Conservation (phyloP, 495 filamentous ascomycete species). For the Cercophora scortea region DNA sequence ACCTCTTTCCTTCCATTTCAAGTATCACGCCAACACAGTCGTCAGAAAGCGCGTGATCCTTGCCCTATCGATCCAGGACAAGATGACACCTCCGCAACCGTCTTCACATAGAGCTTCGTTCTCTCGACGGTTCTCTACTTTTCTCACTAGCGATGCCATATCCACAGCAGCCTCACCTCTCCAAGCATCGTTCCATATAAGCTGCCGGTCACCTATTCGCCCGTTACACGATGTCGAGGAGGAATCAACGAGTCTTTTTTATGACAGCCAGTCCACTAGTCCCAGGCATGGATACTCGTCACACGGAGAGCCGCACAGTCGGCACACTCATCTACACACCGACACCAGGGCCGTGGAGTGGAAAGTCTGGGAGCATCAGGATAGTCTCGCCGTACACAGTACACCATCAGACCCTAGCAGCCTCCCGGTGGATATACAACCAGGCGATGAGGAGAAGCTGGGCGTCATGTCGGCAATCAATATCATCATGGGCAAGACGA, state of each 20-base stretch:
- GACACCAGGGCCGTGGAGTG: too few relatives aligned
- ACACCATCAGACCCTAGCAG: background rate
- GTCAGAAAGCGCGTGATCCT: too few relatives aligned
- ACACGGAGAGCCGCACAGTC: too few relatives aligned
- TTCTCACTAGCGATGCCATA: conserved; percentile 13
- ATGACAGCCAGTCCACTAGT: background rate
- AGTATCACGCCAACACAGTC: too few relatives aligned
- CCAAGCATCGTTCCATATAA: conserved; percentile 14
- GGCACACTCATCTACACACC: too few relatives aligned
- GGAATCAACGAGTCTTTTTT: background rate
- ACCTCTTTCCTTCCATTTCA: too few relatives aligned
- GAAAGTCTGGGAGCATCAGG: background rate
- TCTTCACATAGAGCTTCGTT: background rate
- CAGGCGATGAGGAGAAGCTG: conserved; percentile 13
- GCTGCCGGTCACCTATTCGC: conserved; percentile 19
- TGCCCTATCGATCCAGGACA: background rate
- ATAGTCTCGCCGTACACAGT: background rate
- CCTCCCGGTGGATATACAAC: too few relatives aligned
- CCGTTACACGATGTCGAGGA: conserved; percentile 5
- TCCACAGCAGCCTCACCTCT: conserved; percentile 22
- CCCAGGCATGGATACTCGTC: too few relatives aligned
- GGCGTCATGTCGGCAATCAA: conserved; percentile 25
- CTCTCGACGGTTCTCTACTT: conserved; percentile 3
- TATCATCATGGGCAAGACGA: conserved; percentile 27
- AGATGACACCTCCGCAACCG: background rate